Base-by-base conservation (phyloP, 1,284 basidiomycete species). In the Sparassis latifolia region DNA sequence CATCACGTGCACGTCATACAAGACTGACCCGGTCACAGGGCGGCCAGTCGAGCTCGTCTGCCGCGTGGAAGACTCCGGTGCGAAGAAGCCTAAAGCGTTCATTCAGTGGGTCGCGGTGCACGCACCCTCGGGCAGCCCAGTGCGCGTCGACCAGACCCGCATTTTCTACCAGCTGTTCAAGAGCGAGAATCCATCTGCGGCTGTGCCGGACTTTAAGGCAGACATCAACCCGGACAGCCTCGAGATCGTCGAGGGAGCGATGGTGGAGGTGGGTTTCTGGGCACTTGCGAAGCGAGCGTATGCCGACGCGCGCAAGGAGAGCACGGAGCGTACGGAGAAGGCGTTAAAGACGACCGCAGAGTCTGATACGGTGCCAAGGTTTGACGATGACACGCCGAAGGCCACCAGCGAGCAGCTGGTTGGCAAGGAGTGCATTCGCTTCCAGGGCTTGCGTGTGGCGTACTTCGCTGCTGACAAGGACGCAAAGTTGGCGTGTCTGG, bases 51-150 rank as follows among this genome's bases (percentile, higher is more conserved):
- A 96, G 69, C 79, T 99, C 44, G 67, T 87, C 48, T 92, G 87
- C 66, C 79, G 76, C 38, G 73, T 94, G 32, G 93, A 97, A 67
- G 80, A 92, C 57, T 77, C 58, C 41, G 61, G 58, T 7, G 67
- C 74, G 32, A 86, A 82, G 68, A 98, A 97, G 67, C 89, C 94
- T 33, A 97, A 97, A 68, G 87, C 94, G 10, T 99, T 87, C 73
- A 93, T 99, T 64, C 97, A 99, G 66, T 99, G 97, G 97, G 91
- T 99, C 12, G 93, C 92, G 42, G 86, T 91, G 58, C 89, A 95
- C 62, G 75, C 80, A 9, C 72, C 84, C 4, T 85, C 85, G 0
- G 79, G 84, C 9, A 91, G 87, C 55, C 93, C 94, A 7, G 86
- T 98, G 41, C 71, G 73, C 45, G 76, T 99, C 56, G 85, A 93